Percentiles rank a stretch among this genome's conserved stretches.
phyloP scores from a whole-genome alignment of 495 filamentous ascomycete species.

The Penicillium arizonense region DNA sequence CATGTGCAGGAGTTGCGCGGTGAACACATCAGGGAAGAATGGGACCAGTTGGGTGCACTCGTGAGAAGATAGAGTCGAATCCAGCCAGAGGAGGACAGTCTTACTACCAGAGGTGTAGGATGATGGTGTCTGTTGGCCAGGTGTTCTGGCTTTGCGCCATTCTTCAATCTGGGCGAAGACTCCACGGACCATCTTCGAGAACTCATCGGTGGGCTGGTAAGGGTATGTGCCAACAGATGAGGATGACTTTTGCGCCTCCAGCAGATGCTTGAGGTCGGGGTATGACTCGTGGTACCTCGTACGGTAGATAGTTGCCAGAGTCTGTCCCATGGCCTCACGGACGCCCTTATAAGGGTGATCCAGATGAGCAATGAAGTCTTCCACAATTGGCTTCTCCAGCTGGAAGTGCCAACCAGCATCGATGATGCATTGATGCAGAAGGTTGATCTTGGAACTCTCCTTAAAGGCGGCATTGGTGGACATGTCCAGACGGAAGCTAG shows the following conservation, averaged over 20 bases:
- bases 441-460: slow-evolving; percentile 92
- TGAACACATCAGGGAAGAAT: slow-evolving; percentile 88
- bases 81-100: slow-evolving; percentile 93
- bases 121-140: slow-evolving; percentile 89
- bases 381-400: slow-evolving; percentile 82
- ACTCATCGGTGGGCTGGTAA: slow-evolving; percentile 75
- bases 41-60: slow-evolving; percentile 89
- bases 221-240: slow-evolving; percentile 86
- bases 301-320: slow-evolving; percentile 81
- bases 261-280: slow-evolving; percentile 66
- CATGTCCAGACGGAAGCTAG: slow-evolving; percentile 88
- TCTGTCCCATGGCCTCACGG: slow-evolving; percentile 88
- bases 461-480: slow-evolving; percentile 97
- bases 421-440: slow-evolving; percentile 82
- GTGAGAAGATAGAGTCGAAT: slow-evolving; percentile 82
- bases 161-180: slow-evolving; percentile 80
- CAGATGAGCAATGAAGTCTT: slow-evolving; percentile 86
- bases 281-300: slow-evolving; percentile 94
- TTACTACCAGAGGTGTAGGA: slow-evolving; percentile 96
- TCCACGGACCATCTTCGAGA: slow-evolving; percentile 64
- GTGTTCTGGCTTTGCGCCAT: slow-evolving; percentile 80
- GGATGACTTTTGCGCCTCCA: slow-evolving; percentile 71
- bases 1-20: slow-evolving; percentile 94
- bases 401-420: slow-evolving; percentile 97
- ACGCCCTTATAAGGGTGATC: slow-evolving; percentile 98